Evolutionary conservation across 768 basidiomycete species (phyloP), one percentile per base, ranked within the genome.

Genomic region (Suillus fuscotomentosus): DNA sequence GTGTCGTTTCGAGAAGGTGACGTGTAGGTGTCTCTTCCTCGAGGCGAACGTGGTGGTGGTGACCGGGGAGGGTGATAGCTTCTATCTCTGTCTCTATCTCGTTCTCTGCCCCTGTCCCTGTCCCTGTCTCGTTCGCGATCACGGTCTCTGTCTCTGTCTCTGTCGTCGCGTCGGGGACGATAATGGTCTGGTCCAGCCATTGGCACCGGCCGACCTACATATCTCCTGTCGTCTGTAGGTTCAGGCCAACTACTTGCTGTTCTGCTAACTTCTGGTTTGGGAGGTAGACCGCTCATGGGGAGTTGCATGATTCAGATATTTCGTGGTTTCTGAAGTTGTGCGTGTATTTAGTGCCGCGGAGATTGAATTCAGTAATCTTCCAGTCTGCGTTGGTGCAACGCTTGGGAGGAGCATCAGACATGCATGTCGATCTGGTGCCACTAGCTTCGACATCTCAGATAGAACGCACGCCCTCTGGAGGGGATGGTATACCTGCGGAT

Each of bases 371-470:
- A 15, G 27, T 53, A 34, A 14, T 34, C 39, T 51, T 14, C 15
- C 14, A 41, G 13, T 41, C 6, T 41, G 42, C 8, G 17, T 20
- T 14, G 9, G 43, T 45, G 42, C 42, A 41, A 42, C 15, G 17
- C 42, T 17, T 42, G 15, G 3, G 42, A 42, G 41, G 14, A n/a
- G 43, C 20, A 17, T 10, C 17, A 43, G 43, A 24, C 22, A 84
- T 86, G 83, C 77, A 80, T 1, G 76, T 82, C 38, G 79, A 81
- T 59, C 80, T 93, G 63, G 87, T 94, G 72, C 95, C 96, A 5
- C 81, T 98, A 54, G 96, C 96, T 3, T 91, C 93, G 2, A 79
- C 90, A 5, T 76, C 83, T 1, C 95, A 97, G 70, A 86, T 95
- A 57, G 81, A 89, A 68, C 84, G 82, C 43, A 91, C 92, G 0